Evolutionary conservation across 371 early-diverging fungal species (phyloP).

Genomic region (Mucor irregularis): DNA sequence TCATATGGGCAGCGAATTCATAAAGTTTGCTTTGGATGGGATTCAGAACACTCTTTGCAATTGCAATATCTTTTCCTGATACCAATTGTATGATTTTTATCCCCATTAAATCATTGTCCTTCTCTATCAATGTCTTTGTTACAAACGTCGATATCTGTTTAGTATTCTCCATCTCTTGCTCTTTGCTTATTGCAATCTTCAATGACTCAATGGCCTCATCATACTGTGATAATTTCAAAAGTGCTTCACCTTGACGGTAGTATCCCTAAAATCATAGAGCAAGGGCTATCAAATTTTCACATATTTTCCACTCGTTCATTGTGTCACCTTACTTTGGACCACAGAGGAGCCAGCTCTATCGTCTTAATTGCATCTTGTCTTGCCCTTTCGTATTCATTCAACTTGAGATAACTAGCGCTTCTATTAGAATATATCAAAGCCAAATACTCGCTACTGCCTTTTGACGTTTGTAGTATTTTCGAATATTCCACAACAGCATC

Average conservation of each 20-base stretch:
- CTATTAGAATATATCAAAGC: slow-evolving; percentile 73
- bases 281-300: no score
- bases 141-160: slow-evolving; percentile 54
- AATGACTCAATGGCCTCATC: slow-evolving; percentile 65
- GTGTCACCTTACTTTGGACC: slow-evolving; percentile 85
- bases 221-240: slow-evolving; percentile 51
- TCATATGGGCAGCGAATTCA: slow-evolving; percentile 79
- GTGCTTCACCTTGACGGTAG: slow-evolving; percentile 72
- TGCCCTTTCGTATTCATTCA: slow-evolving; percentile 57
- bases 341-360: slow-evolving; percentile 61
- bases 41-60: slow-evolving; percentile 40
- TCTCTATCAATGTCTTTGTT: slow-evolving; percentile 54
- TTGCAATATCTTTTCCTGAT: slow-evolving; percentile 72
- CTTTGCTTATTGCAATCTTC: slow-evolving; percentile 51
- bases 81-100: slow-evolving; percentile 67
- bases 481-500: slow-evolving; percentile 67
- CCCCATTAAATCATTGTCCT: slow-evolving; percentile 58
- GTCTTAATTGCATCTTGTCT: slow-evolving; percentile 63
- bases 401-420: slow-evolving; percentile 55
- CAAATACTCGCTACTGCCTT: slow-evolving; percentile 27
- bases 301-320: no score
- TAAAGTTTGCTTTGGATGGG: slow-evolving; percentile 77
- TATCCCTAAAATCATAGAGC: slow-evolving; percentile 60
- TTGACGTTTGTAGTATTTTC: slow-evolving; percentile 51
- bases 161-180: slow-evolving; percentile 51